phyloP scores from a whole-genome alignment of 768 basidiomycete genomes.

The Termitomyces sp. region DNA sequence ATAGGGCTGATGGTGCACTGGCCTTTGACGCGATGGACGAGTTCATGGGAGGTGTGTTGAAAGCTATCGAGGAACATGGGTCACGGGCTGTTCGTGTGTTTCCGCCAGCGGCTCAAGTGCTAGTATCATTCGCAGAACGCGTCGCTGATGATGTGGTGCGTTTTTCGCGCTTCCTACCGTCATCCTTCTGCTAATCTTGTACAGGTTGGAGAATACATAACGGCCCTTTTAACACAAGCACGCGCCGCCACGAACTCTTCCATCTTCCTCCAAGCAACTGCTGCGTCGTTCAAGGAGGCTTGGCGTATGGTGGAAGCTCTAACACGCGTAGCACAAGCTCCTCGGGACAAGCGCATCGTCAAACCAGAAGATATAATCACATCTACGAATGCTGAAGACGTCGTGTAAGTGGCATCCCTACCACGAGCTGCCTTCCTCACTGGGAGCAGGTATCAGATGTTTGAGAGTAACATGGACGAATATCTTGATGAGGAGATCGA shows the following conservation, averaged over 20 bases:
- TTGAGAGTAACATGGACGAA: conserved; percentile 95
- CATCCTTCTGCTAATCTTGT: not conserved
- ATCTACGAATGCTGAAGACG: conserved; percentile 57
- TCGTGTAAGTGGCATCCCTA: conserved; percentile 51
- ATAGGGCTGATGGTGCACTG: conserved; percentile 51
- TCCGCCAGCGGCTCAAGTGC: conserved; percentile 70
- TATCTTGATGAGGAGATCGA: conserved; percentile 95
- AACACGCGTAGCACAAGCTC: conserved; percentile 45
- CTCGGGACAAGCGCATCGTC: not conserved
- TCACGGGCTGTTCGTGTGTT: conserved; percentile 81
- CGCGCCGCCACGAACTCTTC: conserved; percentile 45
- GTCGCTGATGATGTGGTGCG: conserved; percentile 80
- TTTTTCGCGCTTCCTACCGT: conserved; percentile 3
- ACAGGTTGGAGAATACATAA: conserved; percentile 88
- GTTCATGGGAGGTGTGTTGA: conserved; percentile 71
- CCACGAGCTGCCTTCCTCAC: conserved; percentile 2
- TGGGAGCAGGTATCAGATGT: conserved; percentile 76
- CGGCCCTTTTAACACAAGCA: conserved; percentile 69
- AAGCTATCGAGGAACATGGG: conserved; percentile 68
- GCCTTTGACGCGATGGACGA: conserved; percentile 93
- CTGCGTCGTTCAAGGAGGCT: conserved; percentile 84
- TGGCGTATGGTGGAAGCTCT: conserved; percentile 83
- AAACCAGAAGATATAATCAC: conserved; percentile 12
- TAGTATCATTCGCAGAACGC: conserved; percentile 79
- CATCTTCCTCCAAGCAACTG: conserved; percentile 76